A percentile compares a stretch with the other conserved stretches of the same genome.
These are phyloP conservation scores for Globisporangium heterothallicum DNA, from an alignment of 352 stramenopile species.

Conservation along the genomic window DNA sequence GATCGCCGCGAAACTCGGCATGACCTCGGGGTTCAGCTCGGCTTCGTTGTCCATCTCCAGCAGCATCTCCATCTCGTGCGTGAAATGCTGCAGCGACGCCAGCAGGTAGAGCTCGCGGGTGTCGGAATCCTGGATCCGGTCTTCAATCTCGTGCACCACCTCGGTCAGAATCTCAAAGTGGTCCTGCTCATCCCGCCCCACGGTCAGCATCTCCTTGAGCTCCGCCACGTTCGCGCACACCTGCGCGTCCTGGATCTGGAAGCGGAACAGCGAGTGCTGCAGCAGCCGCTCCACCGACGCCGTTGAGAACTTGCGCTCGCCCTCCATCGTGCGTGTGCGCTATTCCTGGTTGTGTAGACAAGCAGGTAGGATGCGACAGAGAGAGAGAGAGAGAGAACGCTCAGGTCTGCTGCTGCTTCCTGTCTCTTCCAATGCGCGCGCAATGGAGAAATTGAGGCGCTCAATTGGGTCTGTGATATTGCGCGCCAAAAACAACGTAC, in stretches of 20 bases:
- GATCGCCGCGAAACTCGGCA: slow-evolving; percentile 22
- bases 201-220: slow-evolving; percentile 44
- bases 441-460: too few species aligned
- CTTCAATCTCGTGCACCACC: slow-evolving; percentile 15
- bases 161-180: slow-evolving; percentile 41
- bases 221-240: slow-evolving; percentile 33
- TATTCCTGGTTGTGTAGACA: neutral
- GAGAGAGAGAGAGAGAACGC: neutral
- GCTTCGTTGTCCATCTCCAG: slow-evolving; percentile 39
- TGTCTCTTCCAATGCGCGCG: neutral
- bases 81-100: slow-evolving; percentile 50
- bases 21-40: slow-evolving; percentile 16
- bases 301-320: slow-evolving; percentile 6
- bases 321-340: neutral
- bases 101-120: slow-evolving; percentile 43
- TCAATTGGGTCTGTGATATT: too few species aligned
- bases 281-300: slow-evolving; percentile 26
- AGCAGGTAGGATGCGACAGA: neutral
- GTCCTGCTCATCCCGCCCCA: slow-evolving; percentile 35
- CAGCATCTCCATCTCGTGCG: slow-evolving; percentile 59
- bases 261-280: slow-evolving; percentile 58
- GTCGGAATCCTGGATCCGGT: slow-evolving; percentile 47
- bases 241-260: slow-evolving; percentile 44
- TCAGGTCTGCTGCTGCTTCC: neutral
- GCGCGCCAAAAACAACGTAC: neutral